A percentile compares a stretch with the other conserved stretches of the same genome.
These are phyloP conservation scores for Cladochytrium replicatum DNA, from an alignment of 192 early-diverging fungal species.

Conservation along the genomic window DNA sequence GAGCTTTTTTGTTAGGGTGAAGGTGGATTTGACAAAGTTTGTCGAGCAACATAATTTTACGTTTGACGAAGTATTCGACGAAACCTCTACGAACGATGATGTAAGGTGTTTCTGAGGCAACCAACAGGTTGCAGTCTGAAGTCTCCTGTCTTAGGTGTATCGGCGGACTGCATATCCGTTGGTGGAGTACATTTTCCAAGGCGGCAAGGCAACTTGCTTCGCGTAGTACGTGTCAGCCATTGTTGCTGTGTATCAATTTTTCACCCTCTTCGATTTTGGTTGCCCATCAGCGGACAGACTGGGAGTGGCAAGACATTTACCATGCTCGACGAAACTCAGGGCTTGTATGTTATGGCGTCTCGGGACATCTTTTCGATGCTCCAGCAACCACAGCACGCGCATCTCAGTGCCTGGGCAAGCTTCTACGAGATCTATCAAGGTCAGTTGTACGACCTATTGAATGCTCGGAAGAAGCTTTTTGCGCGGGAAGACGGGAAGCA, in stretches of 20 bases:
- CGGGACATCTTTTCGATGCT: slow-evolving; percentile 81
- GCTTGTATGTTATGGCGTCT: slow-evolving; percentile 87
- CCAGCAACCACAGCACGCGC: slow-evolving; percentile 52
- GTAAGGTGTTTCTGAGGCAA: slow-evolving; percentile 25
- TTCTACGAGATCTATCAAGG: slow-evolving; percentile 98
- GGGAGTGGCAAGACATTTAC: slow-evolving; percentile 95
- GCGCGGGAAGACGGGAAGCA: slow-evolving; percentile 94
- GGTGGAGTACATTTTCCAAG: slow-evolving; percentile 88
- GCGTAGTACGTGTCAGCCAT: slow-evolving; percentile 65
- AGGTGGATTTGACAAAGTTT: slow-evolving; percentile 91
- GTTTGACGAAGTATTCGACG: slow-evolving; percentile 96
- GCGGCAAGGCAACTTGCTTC: slow-evolving; percentile 98
- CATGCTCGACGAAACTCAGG: slow-evolving; percentile 82
- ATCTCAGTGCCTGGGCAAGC: slow-evolving; percentile 73
- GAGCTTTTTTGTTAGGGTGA: slow-evolving; percentile 43
- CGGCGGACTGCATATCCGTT: slow-evolving; percentile 83
- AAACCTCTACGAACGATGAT: slow-evolving; percentile 64
- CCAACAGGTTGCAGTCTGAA: neutral
- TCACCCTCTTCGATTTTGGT: neutral
- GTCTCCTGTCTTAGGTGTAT: slow-evolving; percentile 49
- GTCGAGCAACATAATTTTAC: slow-evolving; percentile 88
- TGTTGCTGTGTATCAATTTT: neutral
- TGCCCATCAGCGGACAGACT: slow-evolving; percentile 65
- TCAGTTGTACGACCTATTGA: slow-evolving; percentile 88
- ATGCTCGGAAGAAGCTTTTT: slow-evolving; percentile 80